Conservation (phyloP, 148 eudicot species). For the Fagopyrum homotropicum region DNA sequence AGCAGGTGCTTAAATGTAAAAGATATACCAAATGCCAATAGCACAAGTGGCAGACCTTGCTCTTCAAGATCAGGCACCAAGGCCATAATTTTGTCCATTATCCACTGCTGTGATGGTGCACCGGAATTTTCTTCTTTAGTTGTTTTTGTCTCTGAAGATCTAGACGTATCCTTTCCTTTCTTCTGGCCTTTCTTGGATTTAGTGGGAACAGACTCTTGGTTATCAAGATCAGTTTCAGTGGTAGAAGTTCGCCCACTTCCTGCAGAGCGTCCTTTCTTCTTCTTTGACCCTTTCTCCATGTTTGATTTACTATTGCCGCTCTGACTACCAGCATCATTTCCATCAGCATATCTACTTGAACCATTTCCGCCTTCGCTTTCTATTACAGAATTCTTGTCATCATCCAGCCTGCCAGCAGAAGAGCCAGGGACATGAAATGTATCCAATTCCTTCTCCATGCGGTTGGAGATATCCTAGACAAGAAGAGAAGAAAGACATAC, state of each 20-base stretch:
- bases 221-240: slow-evolving; percentile 46
- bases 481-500: neutral
- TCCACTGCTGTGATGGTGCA: slow-evolving; percentile 69
- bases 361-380: slow-evolving; percentile 42
- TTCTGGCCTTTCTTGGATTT: slow-evolving; percentile 84
- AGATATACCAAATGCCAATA: neutral
- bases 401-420: slow-evolving; percentile 27
- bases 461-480: slow-evolving; percentile 57
- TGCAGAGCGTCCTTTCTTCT: slow-evolving; percentile 75
- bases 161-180: slow-evolving; percentile 61
- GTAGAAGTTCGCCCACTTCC: slow-evolving; percentile 40
- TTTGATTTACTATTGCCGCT: slow-evolving; percentile 39
- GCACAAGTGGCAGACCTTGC: slow-evolving; percentile 43
- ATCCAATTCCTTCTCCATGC: slow-evolving; percentile 76
- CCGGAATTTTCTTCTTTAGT: slow-evolving; percentile 39
- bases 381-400: slow-evolving; percentile 27
- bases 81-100: slow-evolving; percentile 43
- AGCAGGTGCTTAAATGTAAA: neutral
- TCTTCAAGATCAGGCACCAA: slow-evolving; percentile 88
- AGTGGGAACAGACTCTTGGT: slow-evolving; percentile 48
- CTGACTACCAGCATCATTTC: slow-evolving; percentile 41
- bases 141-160: slow-evolving; percentile 51
- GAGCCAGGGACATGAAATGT: slow-evolving; percentile 31
- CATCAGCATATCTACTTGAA: slow-evolving; percentile 38
- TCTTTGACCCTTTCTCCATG: slow-evolving; percentile 67